Evolutionary conservation across 2,329 filamentous ascomycete genomes (phyloP).

Genomic region (Verticillium alfalfae): DNA sequence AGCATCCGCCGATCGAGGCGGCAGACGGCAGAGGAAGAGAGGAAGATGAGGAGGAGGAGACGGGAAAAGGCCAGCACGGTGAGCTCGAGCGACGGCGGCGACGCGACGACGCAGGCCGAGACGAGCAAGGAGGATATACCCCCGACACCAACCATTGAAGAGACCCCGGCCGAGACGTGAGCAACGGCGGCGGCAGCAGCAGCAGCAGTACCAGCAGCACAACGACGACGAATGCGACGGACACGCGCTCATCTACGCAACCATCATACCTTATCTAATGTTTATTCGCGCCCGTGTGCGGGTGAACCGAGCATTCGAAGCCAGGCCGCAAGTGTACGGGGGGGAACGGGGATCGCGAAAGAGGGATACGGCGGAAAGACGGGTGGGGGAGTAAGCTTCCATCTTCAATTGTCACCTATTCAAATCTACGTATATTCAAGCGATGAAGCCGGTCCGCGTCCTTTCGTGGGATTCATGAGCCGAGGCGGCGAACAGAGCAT

Average conservation of each 20-base stretch:
- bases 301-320: background rate
- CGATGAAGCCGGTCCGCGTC: background rate
- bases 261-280: slow-evolving; percentile 11
- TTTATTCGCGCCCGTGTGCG: slow-evolving; percentile 7
- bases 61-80: slow-evolving; percentile 51
- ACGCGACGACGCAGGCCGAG: slow-evolving; percentile 7
- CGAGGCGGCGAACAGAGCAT: background rate
- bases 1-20: slow-evolving; percentile 55
- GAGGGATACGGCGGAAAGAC: background rate
- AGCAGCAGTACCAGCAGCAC: slow-evolving; percentile 7
- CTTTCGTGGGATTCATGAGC: background rate
- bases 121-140: slow-evolving; percentile 11
- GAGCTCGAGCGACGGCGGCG: slow-evolving; percentile 16
- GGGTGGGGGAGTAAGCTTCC: background rate
- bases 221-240: slow-evolving; percentile 3
- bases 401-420: slow-evolving; percentile 3
- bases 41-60: slow-evolving; percentile 60
- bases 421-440: slow-evolving; percentile 1
- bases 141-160: slow-evolving; percentile 9
- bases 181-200: slow-evolving; percentile 2
- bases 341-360: background rate
- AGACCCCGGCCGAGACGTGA: slow-evolving; percentile 11
- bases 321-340: background rate
- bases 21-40: slow-evolving; percentile 76
- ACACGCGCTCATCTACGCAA: slow-evolving; percentile 6